These are phyloP conservation scores for Phytophthora kernoviae DNA, from an alignment of 352 stramenopile genomes.

Conservation along the genomic window DNA sequence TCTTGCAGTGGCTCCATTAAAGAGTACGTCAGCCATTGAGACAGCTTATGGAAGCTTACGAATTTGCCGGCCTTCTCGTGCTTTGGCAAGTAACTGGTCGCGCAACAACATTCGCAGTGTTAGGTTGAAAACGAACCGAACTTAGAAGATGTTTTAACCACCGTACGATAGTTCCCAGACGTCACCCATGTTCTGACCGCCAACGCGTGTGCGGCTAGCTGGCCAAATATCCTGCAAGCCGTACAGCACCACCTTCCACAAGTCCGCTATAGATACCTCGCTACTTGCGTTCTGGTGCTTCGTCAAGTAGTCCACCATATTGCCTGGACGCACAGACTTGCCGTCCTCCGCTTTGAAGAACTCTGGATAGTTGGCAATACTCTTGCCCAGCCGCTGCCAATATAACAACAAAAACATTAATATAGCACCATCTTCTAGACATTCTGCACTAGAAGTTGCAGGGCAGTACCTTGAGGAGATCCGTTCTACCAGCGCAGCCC, in stretches of 20 bases:
- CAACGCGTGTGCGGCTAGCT: conserved; percentile 68
- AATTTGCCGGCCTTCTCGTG: conserved; percentile 58
- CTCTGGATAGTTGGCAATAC: conserved; percentile 74
- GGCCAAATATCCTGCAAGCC: conserved; percentile 89
- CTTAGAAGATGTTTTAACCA: neutral
- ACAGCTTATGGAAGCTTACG: conserved; percentile 90
- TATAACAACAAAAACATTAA: conserved; percentile 7
- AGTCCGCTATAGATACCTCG: conserved; percentile 66
- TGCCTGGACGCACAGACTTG: conserved; percentile 60
- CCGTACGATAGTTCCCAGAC: conserved; percentile 80
- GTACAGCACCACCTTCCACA: conserved; percentile 85
- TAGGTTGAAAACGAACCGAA: neutral
- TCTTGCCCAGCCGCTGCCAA: conserved; percentile 60
- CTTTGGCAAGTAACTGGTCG: conserved; percentile 49
- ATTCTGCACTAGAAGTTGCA: too few species aligned
- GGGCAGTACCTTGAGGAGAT: conserved; percentile 62
- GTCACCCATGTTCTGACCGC: conserved; percentile 82
- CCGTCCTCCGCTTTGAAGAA: conserved; percentile 58
- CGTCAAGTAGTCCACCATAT: conserved; percentile 82
- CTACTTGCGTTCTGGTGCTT: conserved; percentile 54
- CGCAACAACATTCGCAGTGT: neutral
- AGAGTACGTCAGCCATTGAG: conserved; percentile 90
- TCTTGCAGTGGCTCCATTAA: conserved; percentile 87
- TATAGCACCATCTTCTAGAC: conserved; percentile 3
- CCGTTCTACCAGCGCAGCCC: conserved; percentile 67